Base-by-base conservation (phyloP, 768 basidiomycete species). In the Sutorius australiensis region DNA sequence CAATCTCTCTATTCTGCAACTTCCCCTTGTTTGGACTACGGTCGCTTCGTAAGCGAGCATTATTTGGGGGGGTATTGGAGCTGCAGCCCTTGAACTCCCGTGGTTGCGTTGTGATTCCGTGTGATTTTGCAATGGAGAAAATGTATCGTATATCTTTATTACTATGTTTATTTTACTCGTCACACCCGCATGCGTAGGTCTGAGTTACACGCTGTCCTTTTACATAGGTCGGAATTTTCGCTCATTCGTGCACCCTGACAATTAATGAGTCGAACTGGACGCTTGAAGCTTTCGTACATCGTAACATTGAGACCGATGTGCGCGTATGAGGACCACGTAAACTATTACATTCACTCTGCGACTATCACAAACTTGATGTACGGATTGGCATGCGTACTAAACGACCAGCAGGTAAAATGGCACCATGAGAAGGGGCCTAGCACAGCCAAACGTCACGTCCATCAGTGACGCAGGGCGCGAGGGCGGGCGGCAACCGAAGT, bases 1-100 rank as follows among this genome's bases (percentile, higher is more conserved):
- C 11, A 50, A 60, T 30, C 38, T 42, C 11, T 51, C 58, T 21
- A 43, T 55, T 12, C 12, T 60, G 36, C 56, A 53, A 32, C 37
- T 53, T 28, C 50, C 57, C 11, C 32, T 16, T 10, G 19, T 45
- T 10, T 40, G 54, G 54, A 33, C 45, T 21, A 3, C 24, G 13
- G 40, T 48, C 3, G 21, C 16, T 1, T 37, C 41, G 14, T 38
- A 16, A 55, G n/a, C 1, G 21, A 11, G 5, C 8, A 12, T 39
- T 24, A 7, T 31, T 33, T 8, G 1, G n/a, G 17, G 7, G 31
- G 21, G 5, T n/a, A 6, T n/a, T 16, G 45, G 16, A 33, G 16
- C 6, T 12, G 24, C 4, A 24, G 24, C 24, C 24, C 24, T 24
- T 4, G 8, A 46, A 5, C 14, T 24, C 10, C 24, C 7, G 17